These are phyloP conservation scores for Eragrostis tef DNA, from an alignment of 202 grass and related monocot genomes.

Conservation along the genomic window DNA sequence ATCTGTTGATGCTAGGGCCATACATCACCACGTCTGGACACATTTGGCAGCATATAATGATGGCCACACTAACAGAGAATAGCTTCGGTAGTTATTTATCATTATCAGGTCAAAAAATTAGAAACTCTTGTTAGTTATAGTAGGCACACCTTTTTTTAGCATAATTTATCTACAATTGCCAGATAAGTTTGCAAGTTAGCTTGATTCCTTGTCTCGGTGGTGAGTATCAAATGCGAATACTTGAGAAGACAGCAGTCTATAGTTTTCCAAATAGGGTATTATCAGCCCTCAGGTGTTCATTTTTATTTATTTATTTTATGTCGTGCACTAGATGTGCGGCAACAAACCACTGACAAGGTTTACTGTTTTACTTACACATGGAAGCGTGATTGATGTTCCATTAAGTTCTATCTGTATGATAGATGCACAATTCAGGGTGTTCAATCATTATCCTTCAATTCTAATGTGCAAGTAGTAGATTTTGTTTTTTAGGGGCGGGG, in stretches of 20 bases:
- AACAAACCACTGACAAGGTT: neutral
- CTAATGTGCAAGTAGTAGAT: no score
- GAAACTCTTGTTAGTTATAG: neutral
- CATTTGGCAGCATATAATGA: no score
- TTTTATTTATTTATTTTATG: neutral
- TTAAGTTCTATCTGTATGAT: neutral
- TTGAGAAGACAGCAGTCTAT: neutral
- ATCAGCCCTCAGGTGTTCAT: neutral
- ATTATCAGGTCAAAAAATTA: neutral
- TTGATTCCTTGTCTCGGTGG: neutral
- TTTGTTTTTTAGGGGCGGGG: no score
- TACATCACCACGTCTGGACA: no score
- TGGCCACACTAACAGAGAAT: no score
- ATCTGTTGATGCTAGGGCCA: no score
- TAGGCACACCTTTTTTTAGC: neutral
- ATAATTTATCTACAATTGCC: neutral
- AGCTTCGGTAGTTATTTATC: no score
- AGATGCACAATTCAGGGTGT: neutral
- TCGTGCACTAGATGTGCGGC: neutral
- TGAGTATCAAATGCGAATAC: neutral
- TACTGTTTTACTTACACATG: neutral
- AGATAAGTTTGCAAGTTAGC: neutral
- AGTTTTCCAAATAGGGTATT: neutral
- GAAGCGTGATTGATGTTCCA: neutral
- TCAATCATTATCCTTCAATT: no score